Evolutionary conservation across 352 stramenopile genomes (phyloP).

Genomic region (Phytophthora fragariae): DNA sequence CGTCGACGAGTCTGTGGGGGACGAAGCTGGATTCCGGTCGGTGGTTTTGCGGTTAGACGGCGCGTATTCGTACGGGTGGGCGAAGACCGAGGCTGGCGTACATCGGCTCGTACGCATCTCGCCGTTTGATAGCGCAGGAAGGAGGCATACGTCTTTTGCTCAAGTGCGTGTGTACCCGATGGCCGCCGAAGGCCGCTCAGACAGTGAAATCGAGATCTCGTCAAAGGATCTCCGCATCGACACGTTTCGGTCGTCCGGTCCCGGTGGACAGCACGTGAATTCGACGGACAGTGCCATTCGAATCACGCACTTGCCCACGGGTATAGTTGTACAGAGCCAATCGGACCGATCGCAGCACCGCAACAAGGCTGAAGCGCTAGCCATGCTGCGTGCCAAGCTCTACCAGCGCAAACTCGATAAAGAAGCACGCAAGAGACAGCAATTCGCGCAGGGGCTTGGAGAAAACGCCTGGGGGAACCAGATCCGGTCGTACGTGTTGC

Average conservation of each 20-base stretch:
- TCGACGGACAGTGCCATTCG: slow-evolving; percentile 97
- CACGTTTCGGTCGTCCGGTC: slow-evolving; percentile 93
- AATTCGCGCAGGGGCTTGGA: slow-evolving; percentile 70
- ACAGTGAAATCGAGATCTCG: slow-evolving; percentile 59
- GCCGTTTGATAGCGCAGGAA: slow-evolving; percentile 94
- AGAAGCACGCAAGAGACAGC: slow-evolving; percentile 48
- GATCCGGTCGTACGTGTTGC: slow-evolving; percentile 98
- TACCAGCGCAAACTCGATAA: slow-evolving; percentile 76
- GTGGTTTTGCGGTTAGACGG: slow-evolving; percentile 69
- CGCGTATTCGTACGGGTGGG: slow-evolving; percentile 92
- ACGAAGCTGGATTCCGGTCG: slow-evolving; percentile 75
- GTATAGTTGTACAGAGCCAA: slow-evolving; percentile 94
- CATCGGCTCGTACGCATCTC: slow-evolving; percentile 95
- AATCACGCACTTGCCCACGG: slow-evolving; percentile 95
- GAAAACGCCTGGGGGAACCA: slow-evolving; percentile 87
- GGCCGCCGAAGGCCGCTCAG: slow-evolving; percentile 41
- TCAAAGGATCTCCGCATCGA: slow-evolving; percentile 94
- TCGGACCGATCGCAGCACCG: slow-evolving; percentile 94
- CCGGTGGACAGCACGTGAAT: slow-evolving; percentile 98
- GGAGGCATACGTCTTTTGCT: slow-evolving; percentile 96
- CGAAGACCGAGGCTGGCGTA: slow-evolving; percentile 95
- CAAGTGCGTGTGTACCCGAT: slow-evolving; percentile 83
- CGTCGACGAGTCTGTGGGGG: slow-evolving; percentile 88
- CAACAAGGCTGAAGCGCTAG: slow-evolving; percentile 95
- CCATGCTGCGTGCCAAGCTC: slow-evolving; percentile 79